phyloP scores from a whole-genome alignment of 139 green algal genomes.

The Parachlorella kessleri region DNA sequence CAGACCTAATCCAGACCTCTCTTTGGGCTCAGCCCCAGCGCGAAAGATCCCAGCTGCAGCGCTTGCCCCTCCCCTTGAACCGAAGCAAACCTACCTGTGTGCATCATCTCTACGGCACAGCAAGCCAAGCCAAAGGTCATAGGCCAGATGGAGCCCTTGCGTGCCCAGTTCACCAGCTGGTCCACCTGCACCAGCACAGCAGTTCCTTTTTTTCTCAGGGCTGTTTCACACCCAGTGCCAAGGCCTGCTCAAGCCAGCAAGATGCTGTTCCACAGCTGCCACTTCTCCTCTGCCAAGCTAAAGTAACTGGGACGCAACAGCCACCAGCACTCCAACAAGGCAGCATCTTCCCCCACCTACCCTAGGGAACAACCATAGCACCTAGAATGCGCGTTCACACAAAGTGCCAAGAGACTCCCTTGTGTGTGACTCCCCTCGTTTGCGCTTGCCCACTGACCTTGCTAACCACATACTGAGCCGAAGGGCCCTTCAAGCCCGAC shows the following conservation, averaged over 20 bases:
- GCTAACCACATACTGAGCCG: slow-evolving; percentile 36
- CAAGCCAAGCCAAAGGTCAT: slow-evolving; percentile 98
- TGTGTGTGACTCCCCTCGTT: background rate
- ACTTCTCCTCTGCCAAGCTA: background rate
- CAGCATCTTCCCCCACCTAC: no score
- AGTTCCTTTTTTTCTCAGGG: slow-evolving; percentile 28
- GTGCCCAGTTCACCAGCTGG: slow-evolving; percentile 90
- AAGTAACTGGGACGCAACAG: no score
- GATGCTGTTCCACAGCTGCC: background rate
- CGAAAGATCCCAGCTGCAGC: no score
- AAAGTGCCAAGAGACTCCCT: no score
- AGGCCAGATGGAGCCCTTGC: slow-evolving; percentile 92
- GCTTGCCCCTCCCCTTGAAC: no score
- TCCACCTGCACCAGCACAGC: slow-evolving; percentile 68
- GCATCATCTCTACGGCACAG: slow-evolving; percentile 99
- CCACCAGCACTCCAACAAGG: no score
- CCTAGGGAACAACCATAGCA: no score
- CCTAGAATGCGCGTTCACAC: no score
- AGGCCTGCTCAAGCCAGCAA: background rate
- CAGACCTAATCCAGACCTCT: no score
- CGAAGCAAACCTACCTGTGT: no score
- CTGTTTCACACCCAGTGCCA: no score
- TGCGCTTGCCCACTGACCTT: slow-evolving; percentile 20
- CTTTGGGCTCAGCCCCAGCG: no score
- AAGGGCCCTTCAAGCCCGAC: background rate